These are phyloP conservation scores for Kazachstania taianensis DNA, from an alignment of 805 yeast genomes.

Conservation along the genomic window DNA sequence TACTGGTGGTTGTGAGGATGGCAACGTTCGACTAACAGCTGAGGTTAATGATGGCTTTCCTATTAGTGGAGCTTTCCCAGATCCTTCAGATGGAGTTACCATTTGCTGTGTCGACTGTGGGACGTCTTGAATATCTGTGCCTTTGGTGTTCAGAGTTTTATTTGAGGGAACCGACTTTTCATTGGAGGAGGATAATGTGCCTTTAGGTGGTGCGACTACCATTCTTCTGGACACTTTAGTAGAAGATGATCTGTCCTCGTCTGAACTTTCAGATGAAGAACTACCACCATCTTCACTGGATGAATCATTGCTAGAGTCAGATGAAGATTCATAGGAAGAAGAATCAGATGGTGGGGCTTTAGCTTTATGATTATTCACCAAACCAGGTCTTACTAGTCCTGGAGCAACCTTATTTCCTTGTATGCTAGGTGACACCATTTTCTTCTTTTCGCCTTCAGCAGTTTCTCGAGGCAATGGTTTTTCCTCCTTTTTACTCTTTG, in stretches of 20 bases:
- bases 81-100: conserved; percentile 5
- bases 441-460: background rate
- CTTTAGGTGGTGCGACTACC: conserved; percentile 40
- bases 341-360: background rate
- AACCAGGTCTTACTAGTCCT: background rate
- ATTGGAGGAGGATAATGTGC: conserved; percentile 11
- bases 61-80: background rate
- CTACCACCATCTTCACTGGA: background rate
- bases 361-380: background rate
- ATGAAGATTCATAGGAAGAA: background rate
- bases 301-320: background rate
- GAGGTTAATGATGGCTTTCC: background rate
- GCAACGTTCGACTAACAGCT: background rate
- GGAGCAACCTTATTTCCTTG: background rate
- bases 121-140: conserved; percentile 11
- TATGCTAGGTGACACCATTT: background rate
- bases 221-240: conserved; percentile 26
- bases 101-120: conserved; percentile 19
- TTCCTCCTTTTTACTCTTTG: background rate
- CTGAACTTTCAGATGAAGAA: conserved; percentile 1
- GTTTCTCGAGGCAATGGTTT: background rate
- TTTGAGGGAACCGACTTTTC: background rate
- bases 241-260: conserved; percentile 18
- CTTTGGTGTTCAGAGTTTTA: conserved; percentile 3
- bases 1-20: conserved; percentile 5